These are phyloP conservation scores for Torulaspora quercuum DNA, from an alignment of 805 yeast genomes.

Conservation along the genomic window DNA sequence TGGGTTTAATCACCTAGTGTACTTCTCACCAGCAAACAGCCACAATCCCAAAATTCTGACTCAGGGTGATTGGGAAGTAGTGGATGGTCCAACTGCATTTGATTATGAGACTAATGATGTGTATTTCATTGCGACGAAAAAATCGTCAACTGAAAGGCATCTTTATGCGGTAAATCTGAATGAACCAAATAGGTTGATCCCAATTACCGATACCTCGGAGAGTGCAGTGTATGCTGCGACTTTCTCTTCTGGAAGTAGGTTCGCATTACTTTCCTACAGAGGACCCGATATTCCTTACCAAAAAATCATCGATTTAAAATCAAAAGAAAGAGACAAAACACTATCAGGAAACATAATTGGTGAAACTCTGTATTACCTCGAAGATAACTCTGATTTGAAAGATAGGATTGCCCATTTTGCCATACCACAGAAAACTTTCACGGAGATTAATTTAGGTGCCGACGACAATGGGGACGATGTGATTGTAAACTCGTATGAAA, in stretches of 20 bases:
- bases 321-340: conserved; percentile 23
- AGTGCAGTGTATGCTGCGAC: conserved; percentile 69
- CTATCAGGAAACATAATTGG: conserved; percentile 25
- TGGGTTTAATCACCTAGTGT: conserved; percentile 75
- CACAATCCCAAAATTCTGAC: conserved; percentile 58
- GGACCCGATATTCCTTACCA: conserved; percentile 86
- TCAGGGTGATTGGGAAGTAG: conserved; percentile 88
- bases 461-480: conserved; percentile 48
- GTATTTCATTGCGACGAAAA: conserved; percentile 66
- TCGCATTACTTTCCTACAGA: conserved; percentile 59
- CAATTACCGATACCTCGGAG: conserved; percentile 48
- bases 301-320: conserved; percentile 55
- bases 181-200: conserved; percentile 37
- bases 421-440: conserved; percentile 53
- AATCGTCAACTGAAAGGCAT: conserved; percentile 80
- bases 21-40: conserved; percentile 67
- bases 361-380: conserved; percentile 32
- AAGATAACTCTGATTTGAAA: conserved; percentile 43
- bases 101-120: conserved; percentile 51
- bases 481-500: conserved; percentile 65
- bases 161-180: conserved; percentile 64
- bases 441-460: conserved; percentile 51
- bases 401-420: conserved; percentile 43
- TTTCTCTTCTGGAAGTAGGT: conserved; percentile 78
- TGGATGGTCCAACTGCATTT: conserved; percentile 60